Evolutionary conservation across 1,139 yeast species (phyloP), one percentile per base, ranked within the genome.

Genomic region (Spencermartinsiella ligniputridi): DNA sequence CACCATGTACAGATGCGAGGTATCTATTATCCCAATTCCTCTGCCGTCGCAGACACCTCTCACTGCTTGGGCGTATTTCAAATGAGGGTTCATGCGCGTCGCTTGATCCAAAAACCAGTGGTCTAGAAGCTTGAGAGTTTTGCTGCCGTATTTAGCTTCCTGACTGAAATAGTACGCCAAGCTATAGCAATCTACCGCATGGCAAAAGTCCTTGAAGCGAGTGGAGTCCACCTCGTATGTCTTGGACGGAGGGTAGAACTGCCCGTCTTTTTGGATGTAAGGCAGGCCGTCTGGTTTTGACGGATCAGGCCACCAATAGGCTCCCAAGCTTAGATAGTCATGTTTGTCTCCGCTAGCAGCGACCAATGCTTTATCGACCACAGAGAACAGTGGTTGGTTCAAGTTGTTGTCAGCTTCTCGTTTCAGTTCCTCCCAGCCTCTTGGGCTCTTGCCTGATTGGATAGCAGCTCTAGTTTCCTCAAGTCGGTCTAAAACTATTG

Each of bases 21-120:
- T 33, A 19, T 40, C 42, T 3, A 40, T 40, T 27, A 40, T 33
- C n/a, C 42, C 42, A 20, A 40, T 34, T 15, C 42, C 42, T 22
- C 42, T 16, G 4, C 42, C 42, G n/a, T 22, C 27, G 17, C 22
- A 40, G 9, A 33, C 15, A 11, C 42, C 42, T 19, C 29, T 39
- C 5, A 40, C 20, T 9, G 36, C 17, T 22, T 40, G 42, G 19
- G 39, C 42, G 18, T 30, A 35, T 22, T 40, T 22, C 24, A 40
- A 12, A 32, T 40, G 24, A 3, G 42, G 42, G 20, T 40, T 40
- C 42, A 30, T 40, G 15, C 39, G 39, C 9, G 42, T 19, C 5
- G 15, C 40, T 3, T 17, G 22, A 13, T 13, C 12, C 3, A 40
- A 20, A 19, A 34, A 40, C 42, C 42, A 40, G 4, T 11, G 16